A percentile compares a stretch with the other conserved stretches of the same genome.
These are phyloP conservation scores for Vaccinium vitisidaea DNA, from an alignment of 148 eudicot species.

Conservation along the genomic window DNA sequence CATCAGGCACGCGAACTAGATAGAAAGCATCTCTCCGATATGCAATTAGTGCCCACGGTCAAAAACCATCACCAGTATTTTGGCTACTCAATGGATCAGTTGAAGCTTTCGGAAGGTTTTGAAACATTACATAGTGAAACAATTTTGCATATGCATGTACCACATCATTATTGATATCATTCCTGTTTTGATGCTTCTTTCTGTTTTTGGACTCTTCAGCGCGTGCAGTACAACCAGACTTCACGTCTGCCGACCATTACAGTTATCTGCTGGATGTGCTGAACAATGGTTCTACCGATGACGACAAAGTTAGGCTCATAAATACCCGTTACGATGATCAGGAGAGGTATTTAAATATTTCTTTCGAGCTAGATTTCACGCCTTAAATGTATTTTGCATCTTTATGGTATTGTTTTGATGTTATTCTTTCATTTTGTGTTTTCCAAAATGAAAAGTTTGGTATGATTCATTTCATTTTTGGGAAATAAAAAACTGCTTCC, in stretches of 20 bases:
- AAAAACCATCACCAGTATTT: slow-evolving; percentile 12
- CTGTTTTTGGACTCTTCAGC: slow-evolving; percentile 12
- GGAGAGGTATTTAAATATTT: slow-evolving; percentile 27
- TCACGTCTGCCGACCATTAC: slow-evolving; percentile 28
- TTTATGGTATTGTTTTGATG: neutral
- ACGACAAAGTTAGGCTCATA: slow-evolving; percentile 23
- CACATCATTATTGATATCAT: neutral
- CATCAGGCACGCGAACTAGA: slow-evolving; percentile 31
- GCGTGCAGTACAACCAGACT: slow-evolving; percentile 27
- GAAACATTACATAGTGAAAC: neutral
- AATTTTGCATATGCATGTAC: neutral
- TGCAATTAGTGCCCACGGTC: slow-evolving; percentile 22
- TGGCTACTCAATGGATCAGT: slow-evolving; percentile 30
- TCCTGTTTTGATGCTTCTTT: neutral
- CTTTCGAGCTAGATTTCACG: neutral
- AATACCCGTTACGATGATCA: slow-evolving; percentile 29
- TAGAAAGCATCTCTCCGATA: slow-evolving; percentile 22
- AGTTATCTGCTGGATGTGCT: slow-evolving; percentile 35
- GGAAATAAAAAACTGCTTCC: neutral
- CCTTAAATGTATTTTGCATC: neutral
- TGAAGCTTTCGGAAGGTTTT: slow-evolving; percentile 35
- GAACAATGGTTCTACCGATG: slow-evolving; percentile 32
- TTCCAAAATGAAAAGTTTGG: neutral
- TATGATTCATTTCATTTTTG: neutral
- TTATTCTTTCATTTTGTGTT: neutral